Evolutionary conservation across 345 rosid species (phyloP).

Genomic region (Ceriops zippeliana): DNA sequence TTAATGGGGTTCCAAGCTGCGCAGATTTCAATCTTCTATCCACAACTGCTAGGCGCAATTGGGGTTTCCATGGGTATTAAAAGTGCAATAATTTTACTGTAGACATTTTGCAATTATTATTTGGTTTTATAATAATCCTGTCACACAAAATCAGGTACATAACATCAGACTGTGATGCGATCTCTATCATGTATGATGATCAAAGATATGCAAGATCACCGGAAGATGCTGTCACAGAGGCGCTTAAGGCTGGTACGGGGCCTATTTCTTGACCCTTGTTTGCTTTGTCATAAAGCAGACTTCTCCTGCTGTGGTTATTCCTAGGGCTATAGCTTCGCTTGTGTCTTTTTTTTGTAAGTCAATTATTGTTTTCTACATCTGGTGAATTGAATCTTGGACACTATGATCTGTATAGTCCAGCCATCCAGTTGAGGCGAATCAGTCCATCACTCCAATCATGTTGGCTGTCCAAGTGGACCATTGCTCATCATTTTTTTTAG

Average conservation of each 20-base stretch:
- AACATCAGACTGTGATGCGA: constrained; percentile 87
- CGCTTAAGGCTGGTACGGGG: constrained; percentile 68
- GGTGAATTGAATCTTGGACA: constrained; percentile 5
- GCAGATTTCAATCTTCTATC: constrained; percentile 29
- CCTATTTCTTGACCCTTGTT: constrained; percentile 8
- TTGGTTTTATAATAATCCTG: not conserved
- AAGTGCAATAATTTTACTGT: not conserved
- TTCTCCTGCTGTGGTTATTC: constrained; percentile 14
- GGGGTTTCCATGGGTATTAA: constrained; percentile 72
- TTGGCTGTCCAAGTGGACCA: not conserved
- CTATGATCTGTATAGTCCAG: constrained; percentile 5
- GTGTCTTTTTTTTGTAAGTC: not conserved
- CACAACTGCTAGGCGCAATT: constrained; percentile 44
- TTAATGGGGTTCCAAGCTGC: constrained; percentile 30
- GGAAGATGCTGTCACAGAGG: constrained; percentile 78
- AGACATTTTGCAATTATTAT: constrained; percentile 1
- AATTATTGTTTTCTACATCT: not conserved
- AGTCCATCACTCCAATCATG: not conserved
- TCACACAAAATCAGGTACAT: constrained; percentile 53
- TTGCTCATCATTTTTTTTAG: not conserved
- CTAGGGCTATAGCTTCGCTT: not conserved
- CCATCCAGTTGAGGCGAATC: not conserved
- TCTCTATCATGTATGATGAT: constrained; percentile 51
- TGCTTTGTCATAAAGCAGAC: not conserved
- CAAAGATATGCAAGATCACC: constrained; percentile 71